Conservation (phyloP, 2,329 filamentous ascomycete species). For the Parascedosporium putredinis region DNA sequence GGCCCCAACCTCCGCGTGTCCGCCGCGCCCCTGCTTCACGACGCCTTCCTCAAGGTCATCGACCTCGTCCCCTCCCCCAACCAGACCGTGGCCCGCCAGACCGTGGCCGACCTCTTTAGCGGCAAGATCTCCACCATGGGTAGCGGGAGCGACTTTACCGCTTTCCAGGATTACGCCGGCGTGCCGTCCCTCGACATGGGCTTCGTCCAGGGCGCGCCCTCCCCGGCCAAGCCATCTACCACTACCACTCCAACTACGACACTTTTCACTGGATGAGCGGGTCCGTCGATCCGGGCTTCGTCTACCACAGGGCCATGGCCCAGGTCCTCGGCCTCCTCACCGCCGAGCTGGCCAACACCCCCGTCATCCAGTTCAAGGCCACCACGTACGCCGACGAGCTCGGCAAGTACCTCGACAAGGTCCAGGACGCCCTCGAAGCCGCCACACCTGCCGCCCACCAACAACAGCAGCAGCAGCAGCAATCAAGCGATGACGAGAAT, state of each 20-base stretch:
- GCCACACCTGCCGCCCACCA: no score
- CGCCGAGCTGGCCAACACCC: conserved; percentile 49
- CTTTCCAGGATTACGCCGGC: conserved; percentile 63
- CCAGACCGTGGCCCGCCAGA: conserved; percentile 62
- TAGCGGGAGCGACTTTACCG: conserved; percentile 64
- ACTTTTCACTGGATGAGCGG: conserved; percentile 81
- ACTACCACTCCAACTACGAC: conserved; percentile 89
- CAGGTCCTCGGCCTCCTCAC: conserved; percentile 54
- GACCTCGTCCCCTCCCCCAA: conserved; percentile 59
- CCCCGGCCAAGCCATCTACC: conserved; percentile 48
- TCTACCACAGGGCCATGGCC: conserved; percentile 57
- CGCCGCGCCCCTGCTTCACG: conserved; percentile 67
- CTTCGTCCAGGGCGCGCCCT: conserved; percentile 29
- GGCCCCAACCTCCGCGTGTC: conserved; percentile 54
- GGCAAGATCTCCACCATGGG: conserved; percentile 56
- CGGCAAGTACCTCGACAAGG: conserved; percentile 36
- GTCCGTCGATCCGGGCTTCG: conserved; percentile 60
- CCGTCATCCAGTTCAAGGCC: conserved; percentile 54
- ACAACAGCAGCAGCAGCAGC: no score
- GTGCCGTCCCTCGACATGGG: conserved; percentile 55
- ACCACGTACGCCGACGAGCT: conserved; percentile 53
- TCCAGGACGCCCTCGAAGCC: conserved; percentile 37
- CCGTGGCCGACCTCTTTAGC: conserved; percentile 59
- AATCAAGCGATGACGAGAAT: no score
- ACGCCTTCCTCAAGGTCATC: conserved; percentile 58